Evolutionary conservation across 352 stramenopile genomes (phyloP).

Genomic region (Stephanocyclus meneghinianus): DNA sequence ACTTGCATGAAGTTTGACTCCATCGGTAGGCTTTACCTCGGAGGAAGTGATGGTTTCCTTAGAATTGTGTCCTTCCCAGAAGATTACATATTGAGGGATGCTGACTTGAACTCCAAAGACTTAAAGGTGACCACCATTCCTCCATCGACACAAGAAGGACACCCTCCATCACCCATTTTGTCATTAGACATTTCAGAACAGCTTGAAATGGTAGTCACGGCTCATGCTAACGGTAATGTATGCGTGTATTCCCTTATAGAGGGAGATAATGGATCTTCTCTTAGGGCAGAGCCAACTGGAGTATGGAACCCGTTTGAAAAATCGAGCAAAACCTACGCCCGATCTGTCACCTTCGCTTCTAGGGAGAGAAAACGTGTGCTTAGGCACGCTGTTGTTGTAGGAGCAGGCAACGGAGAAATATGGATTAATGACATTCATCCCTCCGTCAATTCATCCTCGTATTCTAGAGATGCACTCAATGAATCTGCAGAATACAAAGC

Average conservation of each 20-base stretch:
- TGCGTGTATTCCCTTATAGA: constrained; percentile 34
- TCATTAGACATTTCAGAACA: constrained; percentile 49
- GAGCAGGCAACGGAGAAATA: constrained; percentile 60
- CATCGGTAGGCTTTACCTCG: constrained; percentile 43
- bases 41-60: constrained; percentile 50
- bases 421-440: constrained; percentile 45
- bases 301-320: constrained; percentile 41
- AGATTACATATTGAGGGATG: constrained; percentile 17
- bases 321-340: constrained; percentile 15
- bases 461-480: background rate
- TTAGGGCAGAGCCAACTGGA: constrained; percentile 11
- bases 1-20: constrained; percentile 59
- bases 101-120: constrained; percentile 16
- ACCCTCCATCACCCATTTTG: constrained; percentile 17
- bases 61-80: constrained; percentile 29
- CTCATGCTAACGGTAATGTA: constrained; percentile 37
- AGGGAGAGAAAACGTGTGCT: background rate
- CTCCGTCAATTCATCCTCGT: constrained; percentile 6
- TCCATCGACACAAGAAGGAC: background rate
- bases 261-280: constrained; percentile 9
- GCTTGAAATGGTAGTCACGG: constrained; percentile 53
- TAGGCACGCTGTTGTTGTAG: constrained; percentile 46
- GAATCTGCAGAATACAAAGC: background rate
- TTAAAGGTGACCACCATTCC: constrained; percentile 26
- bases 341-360: constrained; percentile 44